phyloP scores from a whole-genome alignment of 371 early-diverging fungal species.

The Fennellomyces sp. region DNA sequence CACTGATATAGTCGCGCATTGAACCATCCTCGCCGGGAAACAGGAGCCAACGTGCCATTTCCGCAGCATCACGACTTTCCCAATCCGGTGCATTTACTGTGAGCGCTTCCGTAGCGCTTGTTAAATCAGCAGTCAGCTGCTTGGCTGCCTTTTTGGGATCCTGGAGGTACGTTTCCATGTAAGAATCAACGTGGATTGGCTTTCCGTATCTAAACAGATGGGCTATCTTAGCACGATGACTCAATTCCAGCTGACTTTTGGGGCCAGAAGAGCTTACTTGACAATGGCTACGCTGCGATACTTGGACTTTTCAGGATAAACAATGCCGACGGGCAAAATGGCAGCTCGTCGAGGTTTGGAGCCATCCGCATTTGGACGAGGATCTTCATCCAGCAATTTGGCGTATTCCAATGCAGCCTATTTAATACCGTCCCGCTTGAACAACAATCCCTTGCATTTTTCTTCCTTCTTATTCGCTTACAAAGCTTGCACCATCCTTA shows the following conservation, averaged over 20 bases:
- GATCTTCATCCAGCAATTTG: slow-evolving; percentile 32
- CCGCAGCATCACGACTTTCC: slow-evolving; percentile 52
- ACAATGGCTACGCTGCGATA: slow-evolving; percentile 58
- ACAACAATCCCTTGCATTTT: background rate
- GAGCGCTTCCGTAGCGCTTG: slow-evolving; percentile 35
- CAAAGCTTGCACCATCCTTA: slow-evolving; percentile 56
- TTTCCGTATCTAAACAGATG: slow-evolving; percentile 59
- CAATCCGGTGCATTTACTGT: slow-evolving; percentile 57
- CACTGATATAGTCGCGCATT: slow-evolving; percentile 51
- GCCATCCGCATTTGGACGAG: slow-evolving; percentile 31
- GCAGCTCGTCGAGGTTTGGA: slow-evolving; percentile 21
- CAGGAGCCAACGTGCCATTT: slow-evolving; percentile 51
- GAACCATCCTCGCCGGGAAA: slow-evolving; percentile 48
- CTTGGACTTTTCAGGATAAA: slow-evolving; percentile 60
- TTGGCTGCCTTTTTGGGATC: slow-evolving; percentile 56
- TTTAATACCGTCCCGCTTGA: background rate
- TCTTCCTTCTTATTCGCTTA: slow-evolving; percentile 18
- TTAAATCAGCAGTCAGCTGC: slow-evolving; percentile 43
- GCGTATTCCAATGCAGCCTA: slow-evolving; percentile 58
- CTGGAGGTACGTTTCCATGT: slow-evolving; percentile 40
- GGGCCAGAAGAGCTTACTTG: slow-evolving; percentile 32
- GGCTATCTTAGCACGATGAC: too few relatives aligned
- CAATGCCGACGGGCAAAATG: slow-evolving; percentile 58
- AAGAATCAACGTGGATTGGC: slow-evolving; percentile 52
- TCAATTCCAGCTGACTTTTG: too few relatives aligned